A percentile compares a stretch with the other conserved stretches of the same genome.
These are phyloP conservation scores for Geotrichum australiense DNA, from an alignment of 1,139 yeast species.

Conservation along the genomic window DNA sequence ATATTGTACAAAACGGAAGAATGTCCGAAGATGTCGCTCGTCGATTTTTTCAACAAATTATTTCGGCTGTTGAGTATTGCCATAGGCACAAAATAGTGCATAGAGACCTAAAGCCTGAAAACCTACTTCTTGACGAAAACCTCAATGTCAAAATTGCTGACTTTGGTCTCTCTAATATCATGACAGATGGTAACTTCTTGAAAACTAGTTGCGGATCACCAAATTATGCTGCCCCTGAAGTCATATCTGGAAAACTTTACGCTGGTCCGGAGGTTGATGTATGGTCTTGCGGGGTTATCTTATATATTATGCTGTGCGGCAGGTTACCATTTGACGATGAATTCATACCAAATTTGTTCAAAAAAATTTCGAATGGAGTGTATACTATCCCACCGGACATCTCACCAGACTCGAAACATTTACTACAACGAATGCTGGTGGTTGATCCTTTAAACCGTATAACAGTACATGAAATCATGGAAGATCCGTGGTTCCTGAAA, in stretches of 20 bases:
- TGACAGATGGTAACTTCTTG: constrained; percentile 96
- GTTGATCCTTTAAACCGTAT: constrained; percentile 95
- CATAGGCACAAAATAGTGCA: constrained; percentile 97
- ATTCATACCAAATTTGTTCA: constrained; percentile 90
- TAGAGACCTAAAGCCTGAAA: constrained; percentile 93
- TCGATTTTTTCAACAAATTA: constrained; percentile 92
- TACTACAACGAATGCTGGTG: constrained; percentile 87
- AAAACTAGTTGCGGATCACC: constrained; percentile 97
- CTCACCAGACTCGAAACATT: constrained; percentile 78
- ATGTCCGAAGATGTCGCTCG: constrained; percentile 95
- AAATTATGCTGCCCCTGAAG: constrained; percentile 98
- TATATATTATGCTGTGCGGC: constrained; percentile 96
- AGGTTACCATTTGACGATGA: constrained; percentile 97
- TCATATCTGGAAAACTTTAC: constrained; percentile 87
- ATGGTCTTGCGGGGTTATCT: constrained; percentile 96
- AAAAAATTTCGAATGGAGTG: constrained; percentile 91
- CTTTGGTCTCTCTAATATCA: constrained; percentile 89
- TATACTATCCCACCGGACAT: constrained; percentile 87
- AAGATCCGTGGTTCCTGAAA: constrained; percentile 91
- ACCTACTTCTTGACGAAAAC: constrained; percentile 81
- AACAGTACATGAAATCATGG: constrained; percentile 88
- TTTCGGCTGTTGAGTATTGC: constrained; percentile 96
- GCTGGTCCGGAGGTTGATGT: constrained; percentile 99
- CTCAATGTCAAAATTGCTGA: constrained; percentile 94
- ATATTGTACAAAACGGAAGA: constrained; percentile 90